Evolutionary conservation across 2,329 filamentous ascomycete genomes (phyloP).

Genomic region (Fusarium nodosum): DNA sequence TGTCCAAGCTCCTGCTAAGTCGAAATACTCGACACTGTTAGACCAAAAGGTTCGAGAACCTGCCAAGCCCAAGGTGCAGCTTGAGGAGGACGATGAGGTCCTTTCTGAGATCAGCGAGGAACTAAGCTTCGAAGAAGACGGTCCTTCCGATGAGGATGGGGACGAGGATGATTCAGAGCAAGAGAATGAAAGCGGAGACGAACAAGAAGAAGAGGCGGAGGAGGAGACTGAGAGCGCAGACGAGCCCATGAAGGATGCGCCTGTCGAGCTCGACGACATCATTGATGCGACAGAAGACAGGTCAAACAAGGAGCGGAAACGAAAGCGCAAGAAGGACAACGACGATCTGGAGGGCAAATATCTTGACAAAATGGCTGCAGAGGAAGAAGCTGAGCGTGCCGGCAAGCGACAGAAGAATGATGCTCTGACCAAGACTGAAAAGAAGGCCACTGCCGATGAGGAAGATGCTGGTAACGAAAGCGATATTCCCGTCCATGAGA

Average conservation of each 20-base stretch:
- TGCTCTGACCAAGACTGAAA: conserved; percentile 46
- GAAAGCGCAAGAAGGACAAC: conserved; percentile 76
- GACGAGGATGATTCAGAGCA: conserved; percentile 45
- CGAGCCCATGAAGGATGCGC: conserved; percentile 54
- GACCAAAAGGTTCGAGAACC: conserved; percentile 53
- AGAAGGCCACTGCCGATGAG: conserved; percentile 59
- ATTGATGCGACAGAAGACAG: conserved; percentile 54
- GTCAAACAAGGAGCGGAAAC: conserved; percentile 67
- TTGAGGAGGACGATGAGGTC: conserved; percentile 54
- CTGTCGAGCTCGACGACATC: conserved; percentile 56
- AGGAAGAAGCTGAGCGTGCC: conserved; percentile 69
- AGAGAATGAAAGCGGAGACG: conserved; percentile 45
- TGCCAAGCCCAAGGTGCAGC: conserved; percentile 46
- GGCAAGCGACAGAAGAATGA: conserved; percentile 67
- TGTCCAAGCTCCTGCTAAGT: conserved; percentile 60
- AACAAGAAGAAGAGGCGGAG: conserved; percentile 46
- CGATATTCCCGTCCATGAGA: conserved; percentile 68
- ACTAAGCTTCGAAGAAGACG: conserved; percentile 53
- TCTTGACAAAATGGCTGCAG: conserved; percentile 72
- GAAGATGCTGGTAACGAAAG: conserved; percentile 61
- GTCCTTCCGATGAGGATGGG: conserved; percentile 47
- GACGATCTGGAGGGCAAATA: conserved; percentile 80
- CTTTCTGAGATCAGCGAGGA: conserved; percentile 54
- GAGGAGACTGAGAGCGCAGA: conserved; percentile 57
- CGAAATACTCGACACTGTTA: conserved; percentile 60